These are phyloP conservation scores for Claviceps humidiphila DNA, from an alignment of 2,329 filamentous ascomycete species.

Conservation along the genomic window DNA sequence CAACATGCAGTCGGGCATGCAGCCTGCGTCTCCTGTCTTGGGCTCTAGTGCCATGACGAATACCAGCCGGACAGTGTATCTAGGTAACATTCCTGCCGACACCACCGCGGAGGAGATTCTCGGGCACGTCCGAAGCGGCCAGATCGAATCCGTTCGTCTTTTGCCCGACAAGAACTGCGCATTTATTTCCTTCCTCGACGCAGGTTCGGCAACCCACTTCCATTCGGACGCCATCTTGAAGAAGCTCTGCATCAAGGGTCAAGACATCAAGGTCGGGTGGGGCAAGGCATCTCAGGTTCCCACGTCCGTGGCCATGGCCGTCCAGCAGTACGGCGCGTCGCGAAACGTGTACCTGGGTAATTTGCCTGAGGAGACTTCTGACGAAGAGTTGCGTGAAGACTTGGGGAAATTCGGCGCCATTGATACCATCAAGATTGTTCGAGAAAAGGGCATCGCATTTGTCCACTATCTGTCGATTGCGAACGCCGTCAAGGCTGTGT, in stretches of 20 bases:
- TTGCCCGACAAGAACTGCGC: conserved; percentile 98
- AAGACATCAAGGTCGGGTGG: conserved; percentile 99
- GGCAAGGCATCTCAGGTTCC: conserved; percentile 97
- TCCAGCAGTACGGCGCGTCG: conserved; percentile 93
- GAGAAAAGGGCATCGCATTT: conserved; percentile 96
- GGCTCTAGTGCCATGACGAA: conserved; percentile 71
- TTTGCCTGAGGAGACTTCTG: conserved; percentile 74
- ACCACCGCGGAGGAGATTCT: conserved; percentile 94
- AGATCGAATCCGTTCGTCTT: conserved; percentile 96
- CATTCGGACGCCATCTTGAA: conserved; percentile 99
- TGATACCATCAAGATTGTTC: conserved; percentile 93
- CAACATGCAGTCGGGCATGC: conserved; percentile 40
- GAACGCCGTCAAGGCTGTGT: conserved; percentile 96
- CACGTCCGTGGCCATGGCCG: conserved; percentile 90
- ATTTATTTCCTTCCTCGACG: conserved; percentile 97
- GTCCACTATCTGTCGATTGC: conserved; percentile 95
- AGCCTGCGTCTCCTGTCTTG: conserved; percentile 63
- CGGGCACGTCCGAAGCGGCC: conserved; percentile 88
- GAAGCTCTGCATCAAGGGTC: conserved; percentile 95
- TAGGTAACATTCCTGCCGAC: conserved; percentile 97
- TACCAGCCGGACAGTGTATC: conserved; percentile 90
- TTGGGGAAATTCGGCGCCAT: conserved; percentile 92
- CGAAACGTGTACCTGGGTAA: conserved; percentile 96
- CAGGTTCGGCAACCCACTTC: conserved; percentile 95
- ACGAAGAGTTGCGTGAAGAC: conserved; percentile 89